Evolutionary conservation across 2,329 filamentous ascomycete species (phyloP), one percentile per base, ranked within the genome.

Genomic region (Aspergillus caelatus): DNA sequence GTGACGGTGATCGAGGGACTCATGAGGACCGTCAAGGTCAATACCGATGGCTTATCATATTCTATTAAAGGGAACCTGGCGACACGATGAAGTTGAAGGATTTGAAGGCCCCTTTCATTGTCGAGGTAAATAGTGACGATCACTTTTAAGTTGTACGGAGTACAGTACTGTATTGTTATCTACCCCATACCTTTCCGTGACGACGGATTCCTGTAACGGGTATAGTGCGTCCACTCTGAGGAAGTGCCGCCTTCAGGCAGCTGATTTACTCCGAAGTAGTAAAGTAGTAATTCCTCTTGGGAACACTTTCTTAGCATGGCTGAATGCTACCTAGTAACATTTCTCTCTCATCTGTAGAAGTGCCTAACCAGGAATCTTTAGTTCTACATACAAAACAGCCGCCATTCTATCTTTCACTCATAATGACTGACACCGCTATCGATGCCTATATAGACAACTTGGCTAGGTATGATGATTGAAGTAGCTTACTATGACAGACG

Each of bases 11-110:
- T 58, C 36, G 63, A 45, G 46, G 54, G 50, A 63, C 67, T 64
- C 72, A 75, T 76, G 60, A 52, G 63, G 58, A 65, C 60, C 41
- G 34, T 48, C 53, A 56, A 53, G 39, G 12, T 36, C 14, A 57
- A 39, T 26, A 26, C 39, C 57, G 60, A 57, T 41, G 26, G 34
- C 41, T 52, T 12, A 21, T 19, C 64, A 66, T 66, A 41, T 41
- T 41, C 39, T 41, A 14, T 46, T n/a, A 0, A 23, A 46, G n/a
- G 4, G 16, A n/a, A 41, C 3, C 21, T 43, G 14, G 34, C 53
- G 56, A 36, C 28, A 54, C 50, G 23, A 16, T 36, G 52, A 41
- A 34, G 39, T 14, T 41, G 34, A 59, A 46, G 26, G 8, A n/a
- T 28, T 50, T 10, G 46, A 4, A 50, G 9, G 46, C 48, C 28